phyloP scores from a whole-genome alignment of 1,284 basidiomycete genomes.

The Heliocybe sulcata region DNA sequence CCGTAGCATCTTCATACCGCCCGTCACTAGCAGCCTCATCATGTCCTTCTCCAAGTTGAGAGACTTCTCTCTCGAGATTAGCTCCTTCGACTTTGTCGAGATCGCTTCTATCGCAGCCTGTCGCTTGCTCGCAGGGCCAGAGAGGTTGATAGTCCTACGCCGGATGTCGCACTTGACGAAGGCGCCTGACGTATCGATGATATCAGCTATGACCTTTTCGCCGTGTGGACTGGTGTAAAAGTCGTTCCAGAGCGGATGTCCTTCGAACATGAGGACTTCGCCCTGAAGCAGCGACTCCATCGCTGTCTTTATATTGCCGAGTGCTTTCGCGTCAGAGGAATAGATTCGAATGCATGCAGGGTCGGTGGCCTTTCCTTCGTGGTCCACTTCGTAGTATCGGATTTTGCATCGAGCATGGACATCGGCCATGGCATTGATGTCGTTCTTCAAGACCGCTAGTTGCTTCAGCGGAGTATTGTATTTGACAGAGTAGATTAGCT shows the following conservation, averaged over 20 bases:
- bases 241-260: constrained; percentile 35
- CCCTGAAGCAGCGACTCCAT: constrained; percentile 31
- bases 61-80: constrained; percentile 23
- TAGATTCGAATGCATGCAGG: constrained; percentile 31
- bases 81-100: constrained; percentile 27
- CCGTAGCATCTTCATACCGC: constrained; percentile 26
- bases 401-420: constrained; percentile 20
- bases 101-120: constrained; percentile 22
- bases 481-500: constrained; percentile 21
- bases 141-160: constrained; percentile 26
- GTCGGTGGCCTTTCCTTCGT: constrained; percentile 10
- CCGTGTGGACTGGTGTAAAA: constrained; percentile 34
- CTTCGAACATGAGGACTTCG: constrained; percentile 22
- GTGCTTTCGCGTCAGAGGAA: constrained; percentile 23
- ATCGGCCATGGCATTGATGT: constrained; percentile 23
- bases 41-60: constrained; percentile 24
- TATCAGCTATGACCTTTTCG: constrained; percentile 22
- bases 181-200: constrained; percentile 24
- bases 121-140: constrained; percentile 25
- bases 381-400: constrained; percentile 24
- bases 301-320: constrained; percentile 26
- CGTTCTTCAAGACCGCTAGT: constrained; percentile 17
- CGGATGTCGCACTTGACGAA: constrained; percentile 33
- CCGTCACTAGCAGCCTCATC: constrained; percentile 28
- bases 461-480: constrained; percentile 16